A percentile compares a stretch with the other conserved stretches of the same genome.
Conservation (phyloP, 1,139 yeast species). For the Protomyces inouyei region DNA sequence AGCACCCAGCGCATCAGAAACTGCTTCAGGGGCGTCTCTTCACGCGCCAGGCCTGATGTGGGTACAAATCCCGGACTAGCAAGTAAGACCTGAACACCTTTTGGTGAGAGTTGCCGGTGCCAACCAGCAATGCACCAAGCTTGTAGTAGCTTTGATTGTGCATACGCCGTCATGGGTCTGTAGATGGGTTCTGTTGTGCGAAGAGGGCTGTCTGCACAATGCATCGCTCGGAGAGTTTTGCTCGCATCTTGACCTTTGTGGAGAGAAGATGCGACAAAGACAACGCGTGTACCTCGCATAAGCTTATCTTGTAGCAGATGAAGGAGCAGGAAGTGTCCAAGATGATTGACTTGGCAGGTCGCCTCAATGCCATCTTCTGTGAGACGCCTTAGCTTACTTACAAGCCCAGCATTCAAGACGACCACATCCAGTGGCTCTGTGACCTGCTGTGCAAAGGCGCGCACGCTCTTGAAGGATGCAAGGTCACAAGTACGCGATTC, state of each 20-base stretch:
- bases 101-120: neutral
- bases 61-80: conserved; percentile 25
- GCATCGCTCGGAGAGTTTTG: neutral
- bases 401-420: conserved; percentile 13
- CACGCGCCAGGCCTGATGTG: conserved; percentile 6
- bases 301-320: conserved; percentile 2
- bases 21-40: neutral
- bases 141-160: conserved; percentile 9
- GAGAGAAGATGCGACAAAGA: conserved; percentile 17
- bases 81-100: conserved; percentile 1
- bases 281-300: neutral
- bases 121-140: conserved; percentile 14
- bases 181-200: neutral
- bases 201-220: neutral
- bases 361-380: conserved; percentile 8
- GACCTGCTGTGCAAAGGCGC: neutral
- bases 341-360: conserved; percentile 12
- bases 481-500: conserved; percentile 4
- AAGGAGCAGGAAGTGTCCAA: conserved; percentile 18
- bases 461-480: conserved; percentile 14
- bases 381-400: neutral
- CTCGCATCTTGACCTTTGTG: conserved; percentile 13
- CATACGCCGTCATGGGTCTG: conserved; percentile 10
- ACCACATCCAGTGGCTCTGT: conserved; percentile 2
- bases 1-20: conserved; percentile 16